A percentile compares a stretch with the other conserved stretches of the same genome.
Conservation (phyloP, 768 basidiomycete genomes). For the Mycena alexandri region DNA sequence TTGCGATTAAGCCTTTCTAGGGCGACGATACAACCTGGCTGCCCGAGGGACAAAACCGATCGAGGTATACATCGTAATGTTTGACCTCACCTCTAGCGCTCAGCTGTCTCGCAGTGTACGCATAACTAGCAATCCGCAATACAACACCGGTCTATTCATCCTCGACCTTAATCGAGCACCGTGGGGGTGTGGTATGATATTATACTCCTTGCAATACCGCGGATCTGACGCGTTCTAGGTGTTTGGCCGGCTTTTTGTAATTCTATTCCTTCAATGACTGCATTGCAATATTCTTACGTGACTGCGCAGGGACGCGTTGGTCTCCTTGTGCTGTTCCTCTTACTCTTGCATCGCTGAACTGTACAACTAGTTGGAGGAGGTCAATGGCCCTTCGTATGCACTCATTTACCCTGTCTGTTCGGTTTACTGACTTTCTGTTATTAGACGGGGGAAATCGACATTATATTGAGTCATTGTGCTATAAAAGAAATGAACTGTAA, state of each 20-base stretch:
- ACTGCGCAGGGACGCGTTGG: slow-evolving; percentile 33
- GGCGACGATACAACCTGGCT: slow-evolving; percentile 77
- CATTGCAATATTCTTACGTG: slow-evolving; percentile 1
- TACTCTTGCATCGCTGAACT: slow-evolving; percentile 8
- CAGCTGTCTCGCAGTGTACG: slow-evolving; percentile 72
- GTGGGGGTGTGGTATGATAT: slow-evolving; percentile 83
- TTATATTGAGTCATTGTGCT: neutral
- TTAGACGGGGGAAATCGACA: slow-evolving; percentile 85
- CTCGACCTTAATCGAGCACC: slow-evolving; percentile 88
- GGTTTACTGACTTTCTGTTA: slow-evolving; percentile 34
- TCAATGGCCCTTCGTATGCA: slow-evolving; percentile 73
- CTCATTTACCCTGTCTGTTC: slow-evolving; percentile 1
- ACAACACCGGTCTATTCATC: slow-evolving; percentile 86
- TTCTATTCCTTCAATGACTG: neutral
- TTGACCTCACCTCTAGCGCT: neutral
- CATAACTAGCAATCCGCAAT: slow-evolving; percentile 72
- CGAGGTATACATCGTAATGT: slow-evolving; percentile 60
- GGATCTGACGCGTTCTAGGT: slow-evolving; percentile 52
- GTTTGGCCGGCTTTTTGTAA: slow-evolving; percentile 91
- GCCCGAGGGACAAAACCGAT: slow-evolving; percentile 63
- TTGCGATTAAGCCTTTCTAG: neutral
- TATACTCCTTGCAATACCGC: neutral
- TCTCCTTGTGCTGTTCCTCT: slow-evolving; percentile 10
- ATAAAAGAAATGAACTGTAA: neutral
- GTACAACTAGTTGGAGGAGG: slow-evolving; percentile 59